Conservation (phyloP, 441 rosid genomes). For the Populus tomentosa region DNA sequence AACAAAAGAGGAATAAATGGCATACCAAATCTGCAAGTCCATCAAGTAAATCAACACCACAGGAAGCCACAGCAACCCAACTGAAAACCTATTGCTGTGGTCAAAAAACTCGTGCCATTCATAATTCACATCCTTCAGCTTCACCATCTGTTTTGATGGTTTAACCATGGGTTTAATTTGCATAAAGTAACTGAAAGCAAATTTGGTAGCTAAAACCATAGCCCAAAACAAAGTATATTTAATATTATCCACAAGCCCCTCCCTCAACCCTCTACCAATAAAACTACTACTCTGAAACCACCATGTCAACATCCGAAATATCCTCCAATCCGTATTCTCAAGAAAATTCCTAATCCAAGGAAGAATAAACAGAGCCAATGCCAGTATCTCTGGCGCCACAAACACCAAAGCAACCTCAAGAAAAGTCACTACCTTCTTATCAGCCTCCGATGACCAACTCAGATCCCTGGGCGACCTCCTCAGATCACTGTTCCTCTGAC, state of each 20-base stretch:
- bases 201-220: conserved; percentile 67
- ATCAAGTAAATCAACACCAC: conserved; percentile 74
- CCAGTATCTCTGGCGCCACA: conserved; percentile 66
- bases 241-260: conserved; percentile 73
- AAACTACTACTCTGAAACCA: conserved; percentile 88
- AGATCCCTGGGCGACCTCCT: conserved; percentile 13
- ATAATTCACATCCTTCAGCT: conserved; percentile 39
- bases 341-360: conserved; percentile 85
- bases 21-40: conserved; percentile 91
- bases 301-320: conserved; percentile 68
- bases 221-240: conserved; percentile 75
- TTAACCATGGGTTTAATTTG: conserved; percentile 79
- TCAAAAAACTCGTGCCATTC: conserved; percentile 59
- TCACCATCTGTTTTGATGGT: conserved; percentile 49
- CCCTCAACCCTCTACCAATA: conserved; percentile 89
- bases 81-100: conserved; percentile 67
- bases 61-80: conserved; percentile 77
- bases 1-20: conserved; percentile 71
- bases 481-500: conserved; percentile 38
- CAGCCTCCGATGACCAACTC: conserved; percentile 44
- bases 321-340: conserved; percentile 76
- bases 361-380: conserved; percentile 52
- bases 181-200: conserved; percentile 73
- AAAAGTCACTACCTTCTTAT: conserved; percentile 42
- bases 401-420: conserved; percentile 58